Evolutionary conservation across 192 early-diverging fungal genomes (phyloP).

Genomic region (Umbelopsis isabellina): DNA sequence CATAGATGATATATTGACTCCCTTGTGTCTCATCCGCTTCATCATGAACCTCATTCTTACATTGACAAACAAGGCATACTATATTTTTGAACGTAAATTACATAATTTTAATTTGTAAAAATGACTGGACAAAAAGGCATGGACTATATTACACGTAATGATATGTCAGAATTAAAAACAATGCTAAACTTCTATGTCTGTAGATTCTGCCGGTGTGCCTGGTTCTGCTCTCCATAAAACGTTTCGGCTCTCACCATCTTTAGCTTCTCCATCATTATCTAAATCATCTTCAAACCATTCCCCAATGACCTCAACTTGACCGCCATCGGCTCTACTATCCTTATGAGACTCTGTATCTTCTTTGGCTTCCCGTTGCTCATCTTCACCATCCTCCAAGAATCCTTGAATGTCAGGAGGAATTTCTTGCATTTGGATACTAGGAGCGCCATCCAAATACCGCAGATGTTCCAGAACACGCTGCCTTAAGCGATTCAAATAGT

Average conservation of each 20-base stretch:
- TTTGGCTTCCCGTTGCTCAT: constrained; percentile 50
- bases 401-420: constrained; percentile 68
- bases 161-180: neutral
- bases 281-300: constrained; percentile 47
- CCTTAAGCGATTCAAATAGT: constrained; percentile 63
- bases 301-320: constrained; percentile 24
- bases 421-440: constrained; percentile 95
- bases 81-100: neutral
- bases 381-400: constrained; percentile 57
- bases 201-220: constrained; percentile 2
- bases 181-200: constrained; percentile 15
- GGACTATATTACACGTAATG: constrained; percentile 11
- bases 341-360: constrained; percentile 42
- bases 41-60: too few relatives aligned
- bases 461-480: constrained; percentile 86
- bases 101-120: constrained; percentile 6
- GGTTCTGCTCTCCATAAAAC: constrained; percentile 9
- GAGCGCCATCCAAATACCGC: constrained; percentile 83
- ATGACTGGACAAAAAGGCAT: neutral
- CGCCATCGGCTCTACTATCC: constrained; percentile 23
- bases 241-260: constrained; percentile 24
- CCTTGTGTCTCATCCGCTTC: too few relatives aligned
- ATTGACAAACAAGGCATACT: too few relatives aligned
- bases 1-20: too few relatives aligned
- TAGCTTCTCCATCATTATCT: constrained; percentile 41